phyloP scores from a whole-genome alignment of 192 early-diverging fungal genomes.

The Coemansia sp. region DNA sequence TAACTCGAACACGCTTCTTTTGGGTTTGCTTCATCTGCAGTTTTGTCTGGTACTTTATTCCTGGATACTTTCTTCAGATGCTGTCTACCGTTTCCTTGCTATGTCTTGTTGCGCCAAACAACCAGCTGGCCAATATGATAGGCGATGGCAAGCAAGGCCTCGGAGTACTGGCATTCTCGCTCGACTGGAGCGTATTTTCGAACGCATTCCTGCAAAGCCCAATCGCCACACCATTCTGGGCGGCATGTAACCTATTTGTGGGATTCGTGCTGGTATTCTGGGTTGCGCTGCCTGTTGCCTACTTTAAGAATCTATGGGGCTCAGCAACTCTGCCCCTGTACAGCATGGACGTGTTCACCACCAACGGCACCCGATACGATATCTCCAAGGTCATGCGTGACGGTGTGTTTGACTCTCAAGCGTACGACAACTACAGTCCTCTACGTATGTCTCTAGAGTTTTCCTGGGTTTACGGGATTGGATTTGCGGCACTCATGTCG shows the following conservation, averaged over 20 bases:
- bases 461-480: constrained; percentile 67
- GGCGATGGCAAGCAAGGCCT: constrained; percentile 62
- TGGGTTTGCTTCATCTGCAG: constrained; percentile 52
- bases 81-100: constrained; percentile 66
- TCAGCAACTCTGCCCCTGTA: constrained; percentile 63
- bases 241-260: constrained; percentile 68
- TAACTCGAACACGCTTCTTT: constrained; percentile 57
- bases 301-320: constrained; percentile 69
- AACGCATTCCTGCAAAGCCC: constrained; percentile 61
- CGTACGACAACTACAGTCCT: constrained; percentile 64
- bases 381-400: constrained; percentile 58
- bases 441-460: constrained; percentile 70
- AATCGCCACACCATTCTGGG: constrained; percentile 76
- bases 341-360: constrained; percentile 60
- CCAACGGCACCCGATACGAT: constrained; percentile 60
- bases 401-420: constrained; percentile 56
- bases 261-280: constrained; percentile 74
- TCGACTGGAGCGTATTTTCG: constrained; percentile 75
- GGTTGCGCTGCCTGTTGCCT: constrained; percentile 71
- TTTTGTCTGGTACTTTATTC: constrained; percentile 63
- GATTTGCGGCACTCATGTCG: constrained; percentile 68
- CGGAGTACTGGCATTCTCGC: constrained; percentile 66
- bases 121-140: constrained; percentile 45
- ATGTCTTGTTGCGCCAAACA: constrained; percentile 57
- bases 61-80: constrained; percentile 66